Evolutionary conservation across 257 asterid species (phyloP).

Genomic region (Lantana camara): DNA sequence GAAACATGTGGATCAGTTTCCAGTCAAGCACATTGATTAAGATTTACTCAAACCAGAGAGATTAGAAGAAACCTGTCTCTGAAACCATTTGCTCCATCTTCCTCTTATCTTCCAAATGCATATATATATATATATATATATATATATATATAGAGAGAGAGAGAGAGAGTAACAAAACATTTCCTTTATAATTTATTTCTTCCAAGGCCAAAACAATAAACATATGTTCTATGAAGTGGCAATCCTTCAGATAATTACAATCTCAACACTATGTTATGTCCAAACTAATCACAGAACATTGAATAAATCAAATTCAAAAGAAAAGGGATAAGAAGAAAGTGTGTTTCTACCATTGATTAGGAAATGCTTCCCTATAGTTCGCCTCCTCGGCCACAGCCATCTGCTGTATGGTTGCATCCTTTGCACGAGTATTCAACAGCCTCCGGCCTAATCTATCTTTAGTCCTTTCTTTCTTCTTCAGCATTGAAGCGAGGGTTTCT

Average conservation of each 20-base stretch:
- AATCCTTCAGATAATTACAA: too few species aligned
- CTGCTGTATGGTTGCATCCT: constrained; percentile 53
- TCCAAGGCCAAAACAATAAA: too few species aligned
- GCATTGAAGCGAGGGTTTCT: constrained; percentile 78
- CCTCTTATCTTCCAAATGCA: too few species aligned
- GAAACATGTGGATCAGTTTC: too few species aligned
- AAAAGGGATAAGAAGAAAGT: background rate
- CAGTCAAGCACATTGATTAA: background rate
- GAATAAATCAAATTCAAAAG: background rate
- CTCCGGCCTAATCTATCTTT: constrained; percentile 70
- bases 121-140: too few species aligned
- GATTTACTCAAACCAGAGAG: background rate
- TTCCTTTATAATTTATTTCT: too few species aligned
- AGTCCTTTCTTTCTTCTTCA: constrained; percentile 73
- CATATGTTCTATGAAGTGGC: too few species aligned
- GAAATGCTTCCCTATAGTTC: constrained; percentile 77
- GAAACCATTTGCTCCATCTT: too few species aligned
- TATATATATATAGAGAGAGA: too few species aligned
- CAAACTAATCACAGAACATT: constrained; percentile 22
- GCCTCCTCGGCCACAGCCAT: constrained; percentile 56
- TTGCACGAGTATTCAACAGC: constrained; percentile 55
- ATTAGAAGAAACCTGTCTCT: too few species aligned
- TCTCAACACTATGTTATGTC: background rate
- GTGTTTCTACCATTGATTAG: constrained; percentile 75
- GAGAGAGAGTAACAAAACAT: too few species aligned